These are phyloP conservation scores for Penicillium sp. DNA, from an alignment of 2,329 filamentous ascomycete species.

Conservation along the genomic window DNA sequence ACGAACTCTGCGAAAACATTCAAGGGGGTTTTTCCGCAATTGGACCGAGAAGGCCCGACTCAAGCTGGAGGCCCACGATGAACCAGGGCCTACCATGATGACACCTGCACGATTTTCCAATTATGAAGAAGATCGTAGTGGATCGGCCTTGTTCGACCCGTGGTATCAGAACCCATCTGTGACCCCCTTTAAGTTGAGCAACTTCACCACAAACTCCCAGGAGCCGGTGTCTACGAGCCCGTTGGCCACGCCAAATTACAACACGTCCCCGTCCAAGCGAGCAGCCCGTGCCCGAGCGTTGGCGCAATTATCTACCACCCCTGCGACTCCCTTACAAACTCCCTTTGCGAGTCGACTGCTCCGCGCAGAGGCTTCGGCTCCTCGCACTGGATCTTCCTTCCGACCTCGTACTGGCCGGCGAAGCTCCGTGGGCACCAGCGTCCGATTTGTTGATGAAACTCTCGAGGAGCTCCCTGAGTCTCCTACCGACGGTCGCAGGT, in stretches of 20 bases:
- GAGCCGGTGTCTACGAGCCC: constrained; percentile 32
- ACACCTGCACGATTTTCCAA: constrained; percentile 24
- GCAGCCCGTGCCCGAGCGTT: constrained; percentile 40
- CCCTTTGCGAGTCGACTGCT: constrained; percentile 41
- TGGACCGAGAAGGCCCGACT: constrained; percentile 47
- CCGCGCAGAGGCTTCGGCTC: constrained; percentile 20
- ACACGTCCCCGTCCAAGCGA: constrained; percentile 44
- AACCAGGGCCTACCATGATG: constrained; percentile 25
- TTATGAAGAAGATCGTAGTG: constrained; percentile 17
- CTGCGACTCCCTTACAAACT: constrained; percentile 40
- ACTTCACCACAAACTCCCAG: constrained; percentile 31
- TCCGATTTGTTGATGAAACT: constrained; percentile 36
- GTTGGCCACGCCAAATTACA: constrained; percentile 39
- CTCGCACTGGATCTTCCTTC: constrained; percentile 22
- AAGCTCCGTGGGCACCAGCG: constrained; percentile 32
- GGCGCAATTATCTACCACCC: constrained; percentile 42
- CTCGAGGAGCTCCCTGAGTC: constrained; percentile 34
- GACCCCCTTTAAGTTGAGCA: constrained; percentile 35
- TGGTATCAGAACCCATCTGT: constrained; percentile 31
- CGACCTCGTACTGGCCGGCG: constrained; percentile 25
- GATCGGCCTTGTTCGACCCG: constrained; percentile 30
- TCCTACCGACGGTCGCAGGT: constrained; percentile 36
- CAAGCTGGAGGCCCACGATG: constrained; percentile 28
- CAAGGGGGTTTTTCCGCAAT: constrained; percentile 50
- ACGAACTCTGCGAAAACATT: constrained; percentile 51